phyloP scores from a whole-genome alignment of 148 eudicot species.

The Bassia scoparia region DNA sequence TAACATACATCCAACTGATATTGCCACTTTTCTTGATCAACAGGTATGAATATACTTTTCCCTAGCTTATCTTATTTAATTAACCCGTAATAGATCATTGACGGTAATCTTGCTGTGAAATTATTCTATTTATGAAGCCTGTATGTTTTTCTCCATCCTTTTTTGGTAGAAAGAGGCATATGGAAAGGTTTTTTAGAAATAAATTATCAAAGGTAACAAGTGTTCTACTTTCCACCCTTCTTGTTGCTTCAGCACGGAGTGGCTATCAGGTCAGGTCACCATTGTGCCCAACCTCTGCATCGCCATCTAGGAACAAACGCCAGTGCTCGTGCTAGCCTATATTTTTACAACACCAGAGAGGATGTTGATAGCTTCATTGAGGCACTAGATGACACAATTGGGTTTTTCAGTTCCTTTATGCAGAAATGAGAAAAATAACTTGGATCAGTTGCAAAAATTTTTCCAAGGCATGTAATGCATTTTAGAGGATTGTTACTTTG shows the following conservation, averaged over 20 bases:
- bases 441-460: too few species aligned
- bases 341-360: constrained; percentile 89
- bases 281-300: constrained; percentile 96
- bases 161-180: neutral
- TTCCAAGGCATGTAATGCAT: neutral
- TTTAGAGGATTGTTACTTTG: neutral
- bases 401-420: constrained; percentile 62
- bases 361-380: constrained; percentile 66
- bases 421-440: constrained; percentile 1
- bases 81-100: neutral
- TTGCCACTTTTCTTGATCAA: constrained; percentile 88
- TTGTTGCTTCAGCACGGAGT: constrained; percentile 64
- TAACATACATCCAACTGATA: constrained; percentile 72
- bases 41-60: constrained; percentile 40
- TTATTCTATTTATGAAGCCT: neutral
- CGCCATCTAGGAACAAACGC: constrained; percentile 71
- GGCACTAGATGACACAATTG: constrained; percentile 65
- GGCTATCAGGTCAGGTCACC: constrained; percentile 95
- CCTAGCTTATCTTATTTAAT: neutral
- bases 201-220: neutral
- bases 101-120: neutral
- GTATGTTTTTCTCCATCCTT: neutral
- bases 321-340: constrained; percentile 86
- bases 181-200: too few species aligned
- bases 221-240: neutral